A percentile compares a stretch with the other conserved stretches of the same genome.
phyloP scores from a whole-genome alignment of 805 yeast genomes.

The Lachancea waltii region DNA sequence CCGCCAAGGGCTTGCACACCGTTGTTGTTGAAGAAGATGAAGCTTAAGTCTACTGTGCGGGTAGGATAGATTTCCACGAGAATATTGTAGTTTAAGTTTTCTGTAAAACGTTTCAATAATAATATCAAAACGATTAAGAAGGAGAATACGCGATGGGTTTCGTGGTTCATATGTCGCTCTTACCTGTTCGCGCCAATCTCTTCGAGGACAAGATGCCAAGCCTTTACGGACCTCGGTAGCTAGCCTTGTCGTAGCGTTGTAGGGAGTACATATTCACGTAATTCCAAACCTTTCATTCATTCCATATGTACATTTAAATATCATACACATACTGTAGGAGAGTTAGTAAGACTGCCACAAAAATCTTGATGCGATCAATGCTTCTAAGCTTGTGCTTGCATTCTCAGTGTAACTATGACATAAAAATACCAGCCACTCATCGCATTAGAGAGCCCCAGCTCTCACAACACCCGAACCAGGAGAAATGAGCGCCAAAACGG shows the following conservation, averaged over 20 bases:
- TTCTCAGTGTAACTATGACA: constrained; percentile 83
- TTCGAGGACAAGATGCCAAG: too few species aligned
- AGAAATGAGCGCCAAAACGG: constrained; percentile 21
- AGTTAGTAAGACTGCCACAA: too few species aligned
- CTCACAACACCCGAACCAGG: constrained; percentile 8
- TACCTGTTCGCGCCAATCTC: too few species aligned
- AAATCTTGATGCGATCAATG: too few species aligned
- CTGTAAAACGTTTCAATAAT: constrained; percentile 12
- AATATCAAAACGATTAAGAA: constrained; percentile 6
- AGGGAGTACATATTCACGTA: too few species aligned
- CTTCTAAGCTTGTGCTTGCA: constrained; percentile 1
- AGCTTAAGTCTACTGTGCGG: constrained; percentile 34
- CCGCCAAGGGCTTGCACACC: constrained; percentile 97
- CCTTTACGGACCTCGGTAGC: too few species aligned
- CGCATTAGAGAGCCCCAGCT: constrained; percentile 45
- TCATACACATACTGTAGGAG: too few species aligned
- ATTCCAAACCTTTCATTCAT: too few species aligned
- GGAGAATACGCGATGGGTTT: background rate
- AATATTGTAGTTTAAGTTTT: constrained; percentile 9
- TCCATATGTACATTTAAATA: too few species aligned
- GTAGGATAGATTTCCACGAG: constrained; percentile 10
- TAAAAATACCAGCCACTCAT: constrained; percentile 47
- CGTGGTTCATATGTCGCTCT: background rate
- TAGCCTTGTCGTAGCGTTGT: too few species aligned
- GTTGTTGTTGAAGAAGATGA: constrained; percentile 86